Base-by-base conservation (phyloP, 108 stramenopile species). In the Licmophora abbreviata region DNA sequence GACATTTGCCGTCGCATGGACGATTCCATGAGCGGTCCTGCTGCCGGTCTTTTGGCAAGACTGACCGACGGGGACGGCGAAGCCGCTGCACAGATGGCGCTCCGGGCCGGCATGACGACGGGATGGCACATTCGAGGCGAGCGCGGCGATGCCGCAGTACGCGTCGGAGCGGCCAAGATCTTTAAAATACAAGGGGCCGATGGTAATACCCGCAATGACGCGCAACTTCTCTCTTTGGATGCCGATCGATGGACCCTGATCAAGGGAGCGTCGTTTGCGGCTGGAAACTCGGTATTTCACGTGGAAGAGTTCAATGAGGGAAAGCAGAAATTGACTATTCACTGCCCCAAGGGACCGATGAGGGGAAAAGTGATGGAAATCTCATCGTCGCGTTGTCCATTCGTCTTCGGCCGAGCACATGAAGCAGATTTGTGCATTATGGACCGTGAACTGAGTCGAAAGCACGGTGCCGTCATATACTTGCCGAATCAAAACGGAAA, bases 361-460 rank as follows among this genome's bases (percentile, higher is more conserved):
- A 60, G 81, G 55, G 85, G 83, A 38, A 91, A 87, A 56, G 56
- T 86, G 9, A 83, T 91, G 58, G 89, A 91, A 44, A 73, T 91
- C 35, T 60, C 69, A 40, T 74, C 89, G 0, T 49, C 51, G 22
- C 44, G 76, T 18, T 91, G 85, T 66, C 90, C 90, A 14, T 88
- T 75, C 58, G 85, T 92, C 24, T 92, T 87, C 70, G 91, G 91
- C 25, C 60, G 91, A 65, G 84, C 91, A 40, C 86, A 88, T 51
- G 86, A 92, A 59, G 86, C 91, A 35, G 91, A 92, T 58, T 56
- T 92, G 5, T 88, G 86, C 59, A 86, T 92, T 51, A 88, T 86
- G 85, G 91, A 92, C 49, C 68, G 91, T 44, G 91, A 92, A 57
- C 48, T 93, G 35, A 85, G 83, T 68, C 67, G 91, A 34, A 73